These are phyloP conservation scores for Hyphopichia wangnamkhiaoensis DNA, from an alignment of 1,139 yeast genomes.

Conservation along the genomic window DNA sequence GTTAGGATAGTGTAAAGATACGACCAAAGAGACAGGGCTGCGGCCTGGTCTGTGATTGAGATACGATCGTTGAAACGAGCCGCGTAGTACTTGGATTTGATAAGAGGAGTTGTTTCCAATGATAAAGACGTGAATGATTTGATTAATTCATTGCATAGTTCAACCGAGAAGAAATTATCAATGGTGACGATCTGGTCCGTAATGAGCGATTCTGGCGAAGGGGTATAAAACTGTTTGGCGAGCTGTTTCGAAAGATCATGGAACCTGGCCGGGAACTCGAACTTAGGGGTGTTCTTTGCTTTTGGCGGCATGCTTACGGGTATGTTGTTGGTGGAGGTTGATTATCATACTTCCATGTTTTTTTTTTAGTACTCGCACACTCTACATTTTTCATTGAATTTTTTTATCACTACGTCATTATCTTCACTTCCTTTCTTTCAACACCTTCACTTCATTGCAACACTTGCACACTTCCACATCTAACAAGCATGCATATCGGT, in stretches of 20 bases:
- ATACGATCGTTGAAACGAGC: slow-evolving; percentile 60
- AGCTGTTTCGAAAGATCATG: slow-evolving; percentile 19
- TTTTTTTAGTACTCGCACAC: too few species aligned
- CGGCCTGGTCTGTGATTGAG: slow-evolving; percentile 36
- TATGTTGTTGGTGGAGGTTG: too few species aligned
- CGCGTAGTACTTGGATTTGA: slow-evolving; percentile 56
- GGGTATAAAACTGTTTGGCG: slow-evolving; percentile 31
- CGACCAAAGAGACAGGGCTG: slow-evolving; percentile 48
- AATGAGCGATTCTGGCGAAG: slow-evolving; percentile 31
- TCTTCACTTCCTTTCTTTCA: too few species aligned
- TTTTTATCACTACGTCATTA: too few species aligned
- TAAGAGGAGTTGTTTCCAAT: slow-evolving; percentile 51
- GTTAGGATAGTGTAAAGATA: slow-evolving; percentile 36
- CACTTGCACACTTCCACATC: too few species aligned
- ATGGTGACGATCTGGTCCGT: slow-evolving; percentile 50
- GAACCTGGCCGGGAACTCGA: slow-evolving; percentile 30
- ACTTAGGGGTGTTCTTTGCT: not conserved
- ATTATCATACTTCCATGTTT: too few species aligned
- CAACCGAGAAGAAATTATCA: slow-evolving; percentile 42
- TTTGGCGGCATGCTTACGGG: slow-evolving; percentile 3
- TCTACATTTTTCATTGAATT: too few species aligned
- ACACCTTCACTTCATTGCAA: too few species aligned
- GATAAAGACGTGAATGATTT: slow-evolving; percentile 33
- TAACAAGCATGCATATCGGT: not conserved
- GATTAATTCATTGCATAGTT: slow-evolving; percentile 47